A percentile compares a stretch with the other conserved stretches of the same genome.
Evolutionary conservation across 2,329 filamentous ascomycete species (phyloP).

Genomic region (Magnaporthiopsis rhizophila): DNA sequence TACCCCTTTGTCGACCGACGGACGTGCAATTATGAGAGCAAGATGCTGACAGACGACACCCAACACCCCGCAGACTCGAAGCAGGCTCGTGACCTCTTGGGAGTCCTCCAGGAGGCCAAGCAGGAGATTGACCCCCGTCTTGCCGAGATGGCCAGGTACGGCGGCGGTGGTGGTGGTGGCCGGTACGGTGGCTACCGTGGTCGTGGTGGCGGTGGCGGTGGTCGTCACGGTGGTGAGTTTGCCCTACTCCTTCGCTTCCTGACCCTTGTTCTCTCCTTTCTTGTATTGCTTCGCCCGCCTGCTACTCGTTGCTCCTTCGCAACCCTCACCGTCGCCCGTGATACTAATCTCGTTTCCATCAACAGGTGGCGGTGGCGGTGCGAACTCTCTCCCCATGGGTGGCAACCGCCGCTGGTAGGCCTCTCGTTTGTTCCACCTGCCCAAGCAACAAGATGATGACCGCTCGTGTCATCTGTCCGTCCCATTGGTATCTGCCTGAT

Average conservation of each 20-base stretch:
- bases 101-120: conserved; percentile 90
- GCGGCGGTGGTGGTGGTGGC: conserved; percentile 71
- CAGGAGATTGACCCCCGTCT: conserved; percentile 96
- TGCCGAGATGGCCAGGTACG: conserved; percentile 89
- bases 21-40: not conserved
- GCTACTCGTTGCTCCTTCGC: not conserved
- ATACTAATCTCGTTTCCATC: not conserved
- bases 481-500: not conserved
- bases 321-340: not conserved
- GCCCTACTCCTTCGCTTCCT: conserved; percentile 8
- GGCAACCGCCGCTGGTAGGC: conserved; percentile 44
- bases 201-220: conserved; percentile 34
- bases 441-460: not conserved
- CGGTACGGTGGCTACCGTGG: conserved; percentile 65
- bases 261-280: not conserved
- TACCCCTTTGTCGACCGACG: not conserved
- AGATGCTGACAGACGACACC: conserved; percentile 18
- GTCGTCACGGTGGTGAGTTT: conserved; percentile 40
- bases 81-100: conserved; percentile 93
- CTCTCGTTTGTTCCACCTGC: not conserved
- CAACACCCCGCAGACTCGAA: conserved; percentile 58
- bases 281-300: not conserved
- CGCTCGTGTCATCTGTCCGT: not conserved
- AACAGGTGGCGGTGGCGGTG: conserved; percentile 22
- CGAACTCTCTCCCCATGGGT: conserved; percentile 40